Base-by-base conservation (phyloP, 169 alveolate genomes). In the Eimeria mitis region DNA sequence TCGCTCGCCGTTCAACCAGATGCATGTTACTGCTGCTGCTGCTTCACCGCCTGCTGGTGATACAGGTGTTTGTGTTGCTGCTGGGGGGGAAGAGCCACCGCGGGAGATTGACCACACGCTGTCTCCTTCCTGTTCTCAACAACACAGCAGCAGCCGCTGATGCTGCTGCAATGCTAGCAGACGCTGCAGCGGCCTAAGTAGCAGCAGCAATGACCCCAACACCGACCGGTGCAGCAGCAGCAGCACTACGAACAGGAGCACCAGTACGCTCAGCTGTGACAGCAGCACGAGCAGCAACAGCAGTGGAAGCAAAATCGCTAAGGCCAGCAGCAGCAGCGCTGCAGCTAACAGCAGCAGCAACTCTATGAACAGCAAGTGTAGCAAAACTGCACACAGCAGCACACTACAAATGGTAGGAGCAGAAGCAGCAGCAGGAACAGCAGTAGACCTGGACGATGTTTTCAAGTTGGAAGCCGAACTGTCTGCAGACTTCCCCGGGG, bases 401-500 rank as follows among this genome's bases (percentile, higher is more conserved):
- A 81, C 21, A 2, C 6, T 25, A 42, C 63, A n/a, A n/a, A n/a
- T n/a, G n/a, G n/a, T n/a, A n/a, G n/a, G n/a, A n/a, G n/a, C n/a
- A n/a, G n/a, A 2, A 81, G 89, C 89, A 47, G 52, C 65, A 81
- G 73, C 44, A 52, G 89, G 76, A 83, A 54, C 90, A 56, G 75
- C 78, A 61, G 65, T 68, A 31, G 49, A 87, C 81, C 78, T 59
- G 83, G 8, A 61, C 52, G 8, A 87, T 16, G 42, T 42, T 19
- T 37, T 37, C 47, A 21, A 63, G 42, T 8, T 34, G 23, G n/a
- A 65, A 59, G 65, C 78, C 92, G 25, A 59, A 87, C 28, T 63
- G 92, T 23, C 23, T 34, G 65, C 78, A 87, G 44, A 65, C 78
- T 14, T 63, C 83, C 40, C 25, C 63, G 6, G 81, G 92, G 4